phyloP scores from a whole-genome alignment of 2,329 filamentous ascomycete species.

The Fusarium sp. region DNA sequence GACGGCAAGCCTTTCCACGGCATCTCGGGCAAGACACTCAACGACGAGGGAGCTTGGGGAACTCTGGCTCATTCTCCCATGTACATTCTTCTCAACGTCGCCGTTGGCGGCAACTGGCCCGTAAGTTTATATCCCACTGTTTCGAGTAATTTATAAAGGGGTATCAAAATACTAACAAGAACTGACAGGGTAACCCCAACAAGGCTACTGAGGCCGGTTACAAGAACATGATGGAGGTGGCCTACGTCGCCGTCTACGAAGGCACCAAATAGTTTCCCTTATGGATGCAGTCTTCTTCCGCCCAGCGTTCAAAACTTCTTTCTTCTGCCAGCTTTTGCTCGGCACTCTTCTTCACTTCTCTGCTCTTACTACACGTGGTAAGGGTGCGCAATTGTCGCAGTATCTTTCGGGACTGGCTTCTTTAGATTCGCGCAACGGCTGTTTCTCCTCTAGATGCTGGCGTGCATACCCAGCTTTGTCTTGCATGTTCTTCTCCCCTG shows the following conservation, averaged over 20 bases:
- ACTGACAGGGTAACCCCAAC: constrained; percentile 51
- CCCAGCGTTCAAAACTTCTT: constrained; percentile 8
- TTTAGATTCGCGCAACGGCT: constrained; percentile 1
- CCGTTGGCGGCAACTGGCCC: constrained; percentile 60
- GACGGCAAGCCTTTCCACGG: constrained; percentile 60
- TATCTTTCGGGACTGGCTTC: constrained; percentile 7
- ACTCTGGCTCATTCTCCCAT: constrained; percentile 58
- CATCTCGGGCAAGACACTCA: constrained; percentile 58
- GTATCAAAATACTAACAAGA: constrained; percentile 8
- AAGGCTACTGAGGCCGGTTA: constrained; percentile 52
- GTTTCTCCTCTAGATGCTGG: constrained; percentile 2
- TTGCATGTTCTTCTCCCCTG: constrained; percentile 10
- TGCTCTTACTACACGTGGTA: neutral
- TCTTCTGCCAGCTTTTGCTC: neutral
- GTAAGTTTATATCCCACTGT: constrained; percentile 44
- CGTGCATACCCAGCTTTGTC: constrained; percentile 10
- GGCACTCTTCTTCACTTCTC: constrained; percentile 12
- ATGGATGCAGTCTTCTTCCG: neutral
- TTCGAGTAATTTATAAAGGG: neutral
- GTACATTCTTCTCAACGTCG: constrained; percentile 63
- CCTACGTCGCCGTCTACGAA: constrained; percentile 57
- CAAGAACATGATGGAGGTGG: constrained; percentile 57
- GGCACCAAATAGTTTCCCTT: constrained; percentile 24
- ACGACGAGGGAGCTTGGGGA: constrained; percentile 58
- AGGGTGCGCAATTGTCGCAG: neutral